phyloP scores from a whole-genome alignment of 768 basidiomycete genomes.

The Clavaria fumosa region DNA sequence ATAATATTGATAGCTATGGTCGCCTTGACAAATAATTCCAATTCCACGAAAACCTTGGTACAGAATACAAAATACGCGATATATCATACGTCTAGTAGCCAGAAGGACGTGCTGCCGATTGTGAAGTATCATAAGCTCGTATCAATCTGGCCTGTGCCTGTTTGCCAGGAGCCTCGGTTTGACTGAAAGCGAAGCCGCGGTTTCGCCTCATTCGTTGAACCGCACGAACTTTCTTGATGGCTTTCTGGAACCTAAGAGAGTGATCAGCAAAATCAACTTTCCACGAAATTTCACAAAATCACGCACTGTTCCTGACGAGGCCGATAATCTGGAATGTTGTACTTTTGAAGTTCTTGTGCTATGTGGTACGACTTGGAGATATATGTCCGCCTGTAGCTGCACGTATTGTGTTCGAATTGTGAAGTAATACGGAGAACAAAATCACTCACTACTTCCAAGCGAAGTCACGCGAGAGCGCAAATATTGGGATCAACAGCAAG shows the following conservation, averaged over 20 bases:
- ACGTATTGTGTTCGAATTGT: no score
- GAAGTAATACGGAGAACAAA: slow-evolving; percentile 5
- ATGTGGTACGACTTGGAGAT: slow-evolving; percentile 90
- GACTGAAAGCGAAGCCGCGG: slow-evolving; percentile 95
- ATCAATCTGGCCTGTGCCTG: slow-evolving; percentile 83
- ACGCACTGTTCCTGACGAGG: slow-evolving; percentile 93
- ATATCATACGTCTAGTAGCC: no score
- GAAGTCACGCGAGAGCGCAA: slow-evolving; percentile 80
- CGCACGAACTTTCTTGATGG: slow-evolving; percentile 99
- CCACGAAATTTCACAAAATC: slow-evolving; percentile 3
- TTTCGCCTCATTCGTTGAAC: slow-evolving; percentile 94
- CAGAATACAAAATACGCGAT: neutral
- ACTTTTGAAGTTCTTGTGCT: slow-evolving; percentile 98
- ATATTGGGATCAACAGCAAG: slow-evolving; percentile 65
- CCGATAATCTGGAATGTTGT: slow-evolving; percentile 92
- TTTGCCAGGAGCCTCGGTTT: slow-evolving; percentile 73
- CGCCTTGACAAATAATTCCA: no score
- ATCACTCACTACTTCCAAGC: slow-evolving; percentile 89
- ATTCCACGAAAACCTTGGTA: no score
- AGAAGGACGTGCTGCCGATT: slow-evolving; percentile 52
- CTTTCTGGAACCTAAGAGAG: slow-evolving; percentile 75
- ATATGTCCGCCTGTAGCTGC: slow-evolving; percentile 87
- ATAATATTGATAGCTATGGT: no score
- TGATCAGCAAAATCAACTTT: slow-evolving; percentile 7
- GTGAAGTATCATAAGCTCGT: slow-evolving; percentile 77